Base-by-base conservation (phyloP, 1,284 basidiomycete species). In the Albatrellus sp. region DNA sequence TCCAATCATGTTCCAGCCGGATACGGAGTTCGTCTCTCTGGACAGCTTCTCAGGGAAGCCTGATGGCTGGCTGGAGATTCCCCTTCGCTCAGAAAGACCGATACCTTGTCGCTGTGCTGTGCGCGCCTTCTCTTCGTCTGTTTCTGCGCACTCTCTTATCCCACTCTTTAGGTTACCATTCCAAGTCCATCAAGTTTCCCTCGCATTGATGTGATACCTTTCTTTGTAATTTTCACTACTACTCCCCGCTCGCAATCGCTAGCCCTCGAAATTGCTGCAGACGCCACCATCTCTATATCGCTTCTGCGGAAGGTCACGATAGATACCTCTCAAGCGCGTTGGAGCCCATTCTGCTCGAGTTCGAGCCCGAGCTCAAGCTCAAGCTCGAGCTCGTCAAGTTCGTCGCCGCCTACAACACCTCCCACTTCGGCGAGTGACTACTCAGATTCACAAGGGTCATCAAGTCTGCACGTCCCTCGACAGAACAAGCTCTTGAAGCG, bases 181-280 rank as follows among this genome's bases (percentile, higher is more conserved):
- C 80, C 80, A 13, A 70, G 67, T 32, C 66, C 72, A 9, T 64
- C 72, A 9, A 68, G 68, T 6, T 82, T 82, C 60, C 65, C 72
- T 50, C 76, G 80, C 10, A 57, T 65, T 29, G 68, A 67, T 11
- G 68, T 69, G 20, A 70, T 84, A 44, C 73, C 79, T 19, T 83
- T 75, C 54, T 84, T 76, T 54, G 78, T 82, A 37, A 75, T 83
- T 20, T 84, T 82, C 57, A 72, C 73, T 11, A 82, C 81, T 16
- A 71, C 60, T 6, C 73, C 75, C 13, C 67, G 73, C 33, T 77
- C 72, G 13, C 57, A 64, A 1, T 52, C 59, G 13, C 61, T 82
- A 34, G 69, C 75, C 6, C 69, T 67, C 43, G 80, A 84, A 54
- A 78, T 84, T 31, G 73, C 79, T 8, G 56, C 75, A 3, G 80